Evolutionary conservation across 192 early-diverging fungal species (phyloP), one percentile per base, ranked within the genome.

Genomic region (Gaertneriomyces sp.): DNA sequence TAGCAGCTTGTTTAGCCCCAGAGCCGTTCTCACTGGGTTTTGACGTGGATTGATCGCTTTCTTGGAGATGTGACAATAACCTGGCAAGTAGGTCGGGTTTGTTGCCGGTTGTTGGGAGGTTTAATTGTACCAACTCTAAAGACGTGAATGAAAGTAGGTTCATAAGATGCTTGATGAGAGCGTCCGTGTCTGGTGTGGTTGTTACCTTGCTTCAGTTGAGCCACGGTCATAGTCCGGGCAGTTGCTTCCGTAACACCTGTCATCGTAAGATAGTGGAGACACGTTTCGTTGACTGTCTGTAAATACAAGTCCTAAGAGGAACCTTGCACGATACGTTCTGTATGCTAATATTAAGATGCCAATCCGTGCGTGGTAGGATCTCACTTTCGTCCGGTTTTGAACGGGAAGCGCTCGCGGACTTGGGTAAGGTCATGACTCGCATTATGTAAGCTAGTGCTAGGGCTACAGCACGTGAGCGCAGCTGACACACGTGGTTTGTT

Each of bases 31-130:
- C 12, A 12, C 17, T 39, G 39, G 19, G 54, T 56, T 56, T 33
- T 16, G 47, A 12, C 17, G 47, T 49, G 17, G 47, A 49, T 3
- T 12, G 11, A n/a, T 49, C 47, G 11, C 12, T 12, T 49, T 49
- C 47, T 49, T 49, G 47, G 62, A 80, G 74, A 52, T 86, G 77
- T 51, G 82, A 77, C 42, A 88, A 50, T 12, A 88, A 65, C 51
- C 87, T 76, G 17, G 77, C 74, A 53, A 88, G 75, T 42, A 88
- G 70, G 17, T 88, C 87, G 16, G 87, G 85, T 67, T 88, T 88
- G 63, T 84, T 88, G 33, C 87, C 87, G 43, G 74, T 74, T 53
- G 76, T 74, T 10, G 85, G 76, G 47, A 88, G 69, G 46, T 77
- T 76, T 25, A 69, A 70, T 44, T 80, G 77, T 20, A 76, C 72